A percentile compares a stretch with the other conserved stretches of the same genome.
Conservation (phyloP, 73 alveolate species). For the Diophrys appendiculata region DNA sequence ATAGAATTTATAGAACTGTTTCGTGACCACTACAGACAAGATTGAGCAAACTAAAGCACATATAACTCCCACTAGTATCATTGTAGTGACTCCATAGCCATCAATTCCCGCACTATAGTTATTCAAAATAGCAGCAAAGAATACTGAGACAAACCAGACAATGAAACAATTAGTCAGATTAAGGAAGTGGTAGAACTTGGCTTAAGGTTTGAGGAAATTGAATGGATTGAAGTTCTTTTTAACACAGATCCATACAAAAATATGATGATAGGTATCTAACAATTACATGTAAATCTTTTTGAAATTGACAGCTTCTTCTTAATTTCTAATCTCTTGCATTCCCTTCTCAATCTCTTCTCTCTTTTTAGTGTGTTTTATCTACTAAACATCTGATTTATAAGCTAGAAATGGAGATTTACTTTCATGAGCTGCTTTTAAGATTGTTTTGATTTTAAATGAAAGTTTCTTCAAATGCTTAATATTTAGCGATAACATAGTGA, state of each 20-base stretch:
- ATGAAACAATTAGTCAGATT: neutral
- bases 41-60: too few relatives aligned
- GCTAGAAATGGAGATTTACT: neutral
- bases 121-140: conserved; percentile 8
- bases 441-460: neutral
- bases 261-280: neutral
- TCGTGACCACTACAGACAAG: too few relatives aligned
- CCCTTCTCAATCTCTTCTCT: neutral
- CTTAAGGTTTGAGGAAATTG: neutral
- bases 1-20: too few relatives aligned
- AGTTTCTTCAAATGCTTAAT: neutral
- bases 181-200: neutral
- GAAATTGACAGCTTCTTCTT: neutral
- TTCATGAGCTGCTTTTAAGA: conserved; percentile 4
- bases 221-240: neutral
- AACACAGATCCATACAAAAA: neutral
- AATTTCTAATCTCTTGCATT: neutral
- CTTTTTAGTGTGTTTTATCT: neutral
- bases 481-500: neutral
- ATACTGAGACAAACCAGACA: conserved; percentile 1
- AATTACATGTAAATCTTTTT: neutral
- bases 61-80: too few relatives aligned
- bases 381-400: neutral
- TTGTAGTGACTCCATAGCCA: too few relatives aligned
- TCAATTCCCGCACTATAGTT: too few relatives aligned